Evolutionary conservation across 1,139 yeast genomes (phyloP).

Genomic region (Taphrina wiesneri): DNA sequence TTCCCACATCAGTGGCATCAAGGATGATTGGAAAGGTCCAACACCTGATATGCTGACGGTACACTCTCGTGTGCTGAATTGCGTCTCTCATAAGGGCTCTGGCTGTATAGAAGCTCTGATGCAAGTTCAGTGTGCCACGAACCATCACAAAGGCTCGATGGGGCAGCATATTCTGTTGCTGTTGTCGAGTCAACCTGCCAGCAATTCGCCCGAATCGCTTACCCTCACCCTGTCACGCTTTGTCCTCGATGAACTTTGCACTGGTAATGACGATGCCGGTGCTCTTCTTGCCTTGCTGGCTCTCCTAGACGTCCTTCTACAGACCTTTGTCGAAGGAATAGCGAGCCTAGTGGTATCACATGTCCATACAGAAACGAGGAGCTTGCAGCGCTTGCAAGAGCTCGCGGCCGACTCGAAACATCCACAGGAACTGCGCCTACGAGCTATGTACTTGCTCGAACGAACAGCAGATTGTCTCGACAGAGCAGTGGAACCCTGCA

Average conservation of each 20-base stretch:
- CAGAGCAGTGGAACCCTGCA: conserved; percentile 1
- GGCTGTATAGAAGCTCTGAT: background rate
- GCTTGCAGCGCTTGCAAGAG: background rate
- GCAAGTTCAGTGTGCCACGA: background rate
- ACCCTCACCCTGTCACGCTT: background rate
- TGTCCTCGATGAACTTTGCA: background rate
- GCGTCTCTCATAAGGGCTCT: background rate
- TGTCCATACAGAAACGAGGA: background rate
- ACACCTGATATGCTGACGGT: background rate
- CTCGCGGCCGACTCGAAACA: background rate
- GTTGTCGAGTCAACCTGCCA: background rate
- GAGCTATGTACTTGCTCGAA: background rate
- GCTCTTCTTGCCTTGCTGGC: background rate
- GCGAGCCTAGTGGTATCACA: background rate
- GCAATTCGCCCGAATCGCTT: background rate
- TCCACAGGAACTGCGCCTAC: background rate
- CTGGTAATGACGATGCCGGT: background rate
- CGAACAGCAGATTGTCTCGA: background rate
- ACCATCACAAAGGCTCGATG: background rate
- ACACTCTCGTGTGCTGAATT: background rate
- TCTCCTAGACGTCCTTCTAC: background rate
- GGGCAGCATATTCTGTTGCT: background rate
- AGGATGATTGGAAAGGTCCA: background rate
- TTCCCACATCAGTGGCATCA: background rate
- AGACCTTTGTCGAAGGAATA: background rate